Evolutionary conservation across 2,329 filamentous ascomycete genomes (phyloP).

Genomic region (Diplodia corticola): DNA sequence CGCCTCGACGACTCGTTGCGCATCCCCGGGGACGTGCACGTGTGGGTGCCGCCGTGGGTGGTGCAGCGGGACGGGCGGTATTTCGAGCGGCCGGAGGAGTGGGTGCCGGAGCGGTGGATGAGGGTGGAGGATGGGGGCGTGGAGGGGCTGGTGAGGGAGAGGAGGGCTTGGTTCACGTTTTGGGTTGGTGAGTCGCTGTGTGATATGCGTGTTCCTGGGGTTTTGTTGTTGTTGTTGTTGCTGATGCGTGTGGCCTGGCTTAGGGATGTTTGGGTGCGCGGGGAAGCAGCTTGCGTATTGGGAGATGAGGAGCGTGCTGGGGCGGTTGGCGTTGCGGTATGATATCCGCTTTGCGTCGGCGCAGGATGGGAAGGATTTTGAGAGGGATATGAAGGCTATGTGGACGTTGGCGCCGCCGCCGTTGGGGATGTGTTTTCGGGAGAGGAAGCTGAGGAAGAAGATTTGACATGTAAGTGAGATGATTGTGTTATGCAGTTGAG

Average conservation of each 20-base stretch:
- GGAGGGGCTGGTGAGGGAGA: conserved; percentile 32
- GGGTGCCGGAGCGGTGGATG: conserved; percentile 38
- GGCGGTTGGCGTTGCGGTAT: conserved; percentile 61
- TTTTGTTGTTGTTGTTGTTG: not conserved
- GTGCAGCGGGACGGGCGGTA: conserved; percentile 31
- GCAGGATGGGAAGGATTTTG: conserved; percentile 37
- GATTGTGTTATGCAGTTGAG: too few relatives aligned
- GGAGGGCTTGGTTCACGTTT: conserved; percentile 29
- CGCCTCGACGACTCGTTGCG: conserved; percentile 37
- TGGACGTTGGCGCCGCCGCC: conserved; percentile 25
- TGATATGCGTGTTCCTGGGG: too few relatives aligned
- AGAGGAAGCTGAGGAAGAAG: not conserved
- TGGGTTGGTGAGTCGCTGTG: conserved; percentile 15
- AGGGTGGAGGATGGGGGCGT: too few relatives aligned
- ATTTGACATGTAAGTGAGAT: too few relatives aligned
- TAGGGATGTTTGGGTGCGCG: conserved; percentile 70
- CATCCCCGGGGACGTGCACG: conserved; percentile 34
- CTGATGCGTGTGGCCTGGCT: not conserved
- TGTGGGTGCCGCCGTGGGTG: conserved; percentile 36
- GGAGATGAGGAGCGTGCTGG: conserved; percentile 65
- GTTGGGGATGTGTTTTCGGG: conserved; percentile 17
- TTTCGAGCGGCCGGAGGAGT: conserved; percentile 27
- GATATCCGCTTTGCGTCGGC: conserved; percentile 52
- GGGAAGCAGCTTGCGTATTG: conserved; percentile 69
- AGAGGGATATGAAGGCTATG: conserved; percentile 37